Base-by-base conservation (phyloP, 768 basidiomycete species). In the Udeniomyces megalosporus region DNA sequence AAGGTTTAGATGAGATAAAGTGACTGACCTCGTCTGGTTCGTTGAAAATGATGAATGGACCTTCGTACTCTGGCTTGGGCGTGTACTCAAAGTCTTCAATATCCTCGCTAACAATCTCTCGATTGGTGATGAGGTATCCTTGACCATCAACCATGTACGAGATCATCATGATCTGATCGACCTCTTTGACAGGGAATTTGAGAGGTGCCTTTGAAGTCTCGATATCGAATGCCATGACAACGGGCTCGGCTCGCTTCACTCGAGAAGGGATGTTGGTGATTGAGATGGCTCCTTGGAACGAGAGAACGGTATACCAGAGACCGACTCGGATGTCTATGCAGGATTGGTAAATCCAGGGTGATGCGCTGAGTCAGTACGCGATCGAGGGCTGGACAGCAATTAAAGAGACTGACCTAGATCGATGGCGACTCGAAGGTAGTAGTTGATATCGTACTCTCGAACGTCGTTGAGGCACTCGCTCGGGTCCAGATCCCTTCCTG, bases 161-260 rank as follows among this genome's bases (percentile, higher is more conserved):
- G 66, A 99, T 97, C 95, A 99, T 99, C 93, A 99, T 99, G 69
- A 99, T 90, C 72, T 96, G 92, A 76, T 97, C 95, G 28, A 88
- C 84, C 7, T 82, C 81, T 68, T 91, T 85, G 76, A 97, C 95
- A 0, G 95, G 93, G 71, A 97, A 97, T 74, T 97, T 97, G 69
- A 97, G 82, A n/a, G 95, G 93, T n/a, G 88, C 86, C 75, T 99
- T 99, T 1, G 92, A 93, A 20, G 89, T 92, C 74, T 99, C 95
- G 71, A 99, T 99, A 82, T 97, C 95, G 73, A 79, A 99, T 0
- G 95, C 95, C 88, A 99, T 86, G 57, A 99, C 91, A 47, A 99
- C 91, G 0, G 95, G 95, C 70, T 99, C 95, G 24, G 95, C 91
- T 80, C 95, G 91, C 72, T 95, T 93, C 63, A 97, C 91, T 60